Percentiles rank a stretch among this genome's conserved stretches.
Conservation (phyloP, 2,329 filamentous ascomycete species). For the Apiospora malaysiana region DNA sequence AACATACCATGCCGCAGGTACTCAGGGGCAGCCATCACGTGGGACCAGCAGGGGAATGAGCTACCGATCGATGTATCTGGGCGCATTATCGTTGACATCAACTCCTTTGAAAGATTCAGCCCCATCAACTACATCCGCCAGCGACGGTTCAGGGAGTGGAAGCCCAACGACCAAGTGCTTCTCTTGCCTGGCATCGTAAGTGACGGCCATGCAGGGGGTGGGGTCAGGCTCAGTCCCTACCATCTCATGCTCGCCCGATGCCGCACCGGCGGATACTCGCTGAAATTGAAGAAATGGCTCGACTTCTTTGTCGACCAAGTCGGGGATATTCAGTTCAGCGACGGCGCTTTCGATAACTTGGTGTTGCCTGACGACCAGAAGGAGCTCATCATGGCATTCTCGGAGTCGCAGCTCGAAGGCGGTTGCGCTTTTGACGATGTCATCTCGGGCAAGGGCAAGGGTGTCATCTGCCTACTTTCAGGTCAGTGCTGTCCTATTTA, state of each 20-base stretch:
- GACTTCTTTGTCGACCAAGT: slow-evolving; percentile 52
- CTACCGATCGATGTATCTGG: slow-evolving; percentile 40
- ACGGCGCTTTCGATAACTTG: slow-evolving; percentile 53
- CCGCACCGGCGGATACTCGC: slow-evolving; percentile 35
- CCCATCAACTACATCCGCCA: slow-evolving; percentile 32
- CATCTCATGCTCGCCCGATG: slow-evolving; percentile 41
- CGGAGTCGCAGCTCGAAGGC: not conserved
- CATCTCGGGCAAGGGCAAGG: slow-evolving; percentile 28
- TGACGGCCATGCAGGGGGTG: not conserved
- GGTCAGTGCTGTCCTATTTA: too few species aligned
- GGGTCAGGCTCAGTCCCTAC: slow-evolving; percentile 30
- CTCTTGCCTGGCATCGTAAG: slow-evolving; percentile 27
- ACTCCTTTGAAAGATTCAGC: slow-evolving; percentile 44
- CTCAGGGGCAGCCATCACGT: slow-evolving; percentile 43
- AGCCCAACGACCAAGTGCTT: slow-evolving; percentile 39
- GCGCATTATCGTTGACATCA: slow-evolving; percentile 47
- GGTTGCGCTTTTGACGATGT: slow-evolving; percentile 24
- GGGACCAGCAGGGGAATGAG: slow-evolving; percentile 42
- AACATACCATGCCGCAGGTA: slow-evolving; percentile 18
- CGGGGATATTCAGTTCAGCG: slow-evolving; percentile 53
- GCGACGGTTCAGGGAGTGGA: slow-evolving; percentile 41
- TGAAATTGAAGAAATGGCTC: slow-evolving; percentile 21
- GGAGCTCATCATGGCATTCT: slow-evolving; percentile 55
- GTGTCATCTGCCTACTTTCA: not conserved
- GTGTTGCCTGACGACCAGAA: slow-evolving; percentile 57